Percentiles rank a stretch among this genome's conserved stretches.
phyloP scores from a whole-genome alignment of 148 eudicot species.

The Rhododendron griersonianum region DNA sequence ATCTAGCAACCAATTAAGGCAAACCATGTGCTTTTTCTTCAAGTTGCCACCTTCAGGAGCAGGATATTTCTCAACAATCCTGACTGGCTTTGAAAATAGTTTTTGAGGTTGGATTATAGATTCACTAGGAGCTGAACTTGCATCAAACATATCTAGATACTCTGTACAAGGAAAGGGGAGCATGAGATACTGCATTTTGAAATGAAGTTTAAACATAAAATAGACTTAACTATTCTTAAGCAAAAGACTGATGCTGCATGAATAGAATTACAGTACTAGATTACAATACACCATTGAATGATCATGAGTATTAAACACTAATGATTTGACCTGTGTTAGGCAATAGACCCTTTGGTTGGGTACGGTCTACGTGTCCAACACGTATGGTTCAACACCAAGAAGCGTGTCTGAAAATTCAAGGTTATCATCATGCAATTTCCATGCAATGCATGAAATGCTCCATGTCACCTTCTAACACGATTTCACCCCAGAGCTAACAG shows the following conservation, averaged over 20 bases:
- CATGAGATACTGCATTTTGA: conserved; percentile 1
- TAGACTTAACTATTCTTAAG: neutral
- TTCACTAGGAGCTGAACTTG: conserved; percentile 67
- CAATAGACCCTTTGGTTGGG: neutral
- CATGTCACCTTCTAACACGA: neutral
- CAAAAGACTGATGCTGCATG: neutral
- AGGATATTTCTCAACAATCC: conserved; percentile 86
- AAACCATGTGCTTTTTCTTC: conserved; percentile 93
- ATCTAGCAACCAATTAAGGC: conserved; percentile 94
- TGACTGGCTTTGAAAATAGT: conserved; percentile 67
- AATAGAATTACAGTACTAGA: neutral
- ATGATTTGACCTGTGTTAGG: neutral
- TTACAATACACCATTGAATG: neutral
- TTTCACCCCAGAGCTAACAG: neutral
- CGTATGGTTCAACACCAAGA: neutral
- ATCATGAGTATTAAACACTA: neutral
- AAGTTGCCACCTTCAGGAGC: conserved; percentile 86
- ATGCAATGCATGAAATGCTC: neutral
- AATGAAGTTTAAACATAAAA: neutral
- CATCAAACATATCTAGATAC: conserved; percentile 86
- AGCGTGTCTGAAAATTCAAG: neutral
- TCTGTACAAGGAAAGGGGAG: conserved; percentile 40
- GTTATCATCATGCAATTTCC: neutral
- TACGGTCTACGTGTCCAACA: neutral
- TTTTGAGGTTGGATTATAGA: conserved; percentile 70